Percentiles rank a stretch among this genome's conserved stretches.
These are phyloP conservation scores for Lactifluus rugatus DNA, from an alignment of 768 basidiomycete species.

Conservation along the genomic window DNA sequence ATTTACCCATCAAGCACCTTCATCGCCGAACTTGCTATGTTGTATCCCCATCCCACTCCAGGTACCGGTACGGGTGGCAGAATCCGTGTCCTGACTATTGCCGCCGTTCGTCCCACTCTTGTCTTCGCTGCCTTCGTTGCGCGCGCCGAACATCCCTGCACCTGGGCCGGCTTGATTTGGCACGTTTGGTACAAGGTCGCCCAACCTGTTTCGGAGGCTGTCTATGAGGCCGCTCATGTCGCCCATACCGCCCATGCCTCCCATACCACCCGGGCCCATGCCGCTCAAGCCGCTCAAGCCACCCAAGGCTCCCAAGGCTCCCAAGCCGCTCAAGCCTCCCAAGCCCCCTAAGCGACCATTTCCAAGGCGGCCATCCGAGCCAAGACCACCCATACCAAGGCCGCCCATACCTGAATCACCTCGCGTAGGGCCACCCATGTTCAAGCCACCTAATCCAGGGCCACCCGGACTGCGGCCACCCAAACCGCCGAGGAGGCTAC, in stretches of 20 bases:
- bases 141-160: background rate
- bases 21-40: background rate
- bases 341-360: background rate
- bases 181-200: background rate
- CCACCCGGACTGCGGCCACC: background rate
- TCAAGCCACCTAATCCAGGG: background rate
- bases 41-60: constrained; percentile 12
- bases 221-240: background rate
- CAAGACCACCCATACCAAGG: background rate
- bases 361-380: background rate
- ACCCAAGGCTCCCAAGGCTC: background rate
- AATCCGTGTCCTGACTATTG: background rate
- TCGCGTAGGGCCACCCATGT: background rate
- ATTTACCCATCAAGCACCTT: background rate
- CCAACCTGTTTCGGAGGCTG: background rate
- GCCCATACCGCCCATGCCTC: background rate
- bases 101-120: background rate
- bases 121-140: background rate
- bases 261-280: background rate
- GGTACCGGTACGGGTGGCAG: background rate
- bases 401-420: background rate
- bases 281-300: background rate
- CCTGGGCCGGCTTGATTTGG: background rate
- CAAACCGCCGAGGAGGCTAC: background rate
- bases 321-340: background rate